Base-by-base conservation (phyloP, 257 asterid species). In the Galeopsis tetrahit region DNA sequence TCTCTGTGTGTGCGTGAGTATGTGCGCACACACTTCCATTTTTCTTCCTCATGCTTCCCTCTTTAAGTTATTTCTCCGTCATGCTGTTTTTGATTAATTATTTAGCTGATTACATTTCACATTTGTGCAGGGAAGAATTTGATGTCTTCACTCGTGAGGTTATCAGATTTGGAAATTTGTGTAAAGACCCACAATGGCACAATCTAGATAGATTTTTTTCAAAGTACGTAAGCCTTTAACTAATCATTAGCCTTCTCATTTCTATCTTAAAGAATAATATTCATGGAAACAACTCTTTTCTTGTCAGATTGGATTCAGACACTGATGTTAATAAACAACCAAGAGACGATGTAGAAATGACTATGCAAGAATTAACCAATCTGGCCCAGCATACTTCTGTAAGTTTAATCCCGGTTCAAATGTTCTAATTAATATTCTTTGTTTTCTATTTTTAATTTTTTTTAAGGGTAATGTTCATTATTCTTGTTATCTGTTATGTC, bases 131-230 rank as follows among this genome's bases (percentile, higher is more conserved):
- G 89, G 98, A 95, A 78, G 99, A 95, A 80, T 92, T 92, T 77
- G 93, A 89, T 43, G 87, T 95, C 49, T 91, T 91, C 73, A 82
- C 96, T 36, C 95, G 96, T 6, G 99, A 95, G 90, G 92, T 95
- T 42, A 75, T 91, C 60, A 85, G 99, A 78, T 95, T 95, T 69
- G 99, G 99, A 64, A 85, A 95, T 82, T 63, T 90, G 83, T 92
- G 99, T 82, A 95, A 86, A 85, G 99, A 95, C 78, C 97, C 98
- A 17, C 99, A 95, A 67, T 95, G 99, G 99, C 98, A 95, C 88
- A 85, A 89, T 77, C 83, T 95, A 51, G 90, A 79, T 71, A 87
- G 99, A 74, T 92, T 82, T 74, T 95, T 95, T 79, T 77, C 84
- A 4, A 87, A 83, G 99, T 95, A 84, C 80, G 93, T 78, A 15